Conservation (phyloP, 805 yeast species). For the Ogataea allantospora region DNA sequence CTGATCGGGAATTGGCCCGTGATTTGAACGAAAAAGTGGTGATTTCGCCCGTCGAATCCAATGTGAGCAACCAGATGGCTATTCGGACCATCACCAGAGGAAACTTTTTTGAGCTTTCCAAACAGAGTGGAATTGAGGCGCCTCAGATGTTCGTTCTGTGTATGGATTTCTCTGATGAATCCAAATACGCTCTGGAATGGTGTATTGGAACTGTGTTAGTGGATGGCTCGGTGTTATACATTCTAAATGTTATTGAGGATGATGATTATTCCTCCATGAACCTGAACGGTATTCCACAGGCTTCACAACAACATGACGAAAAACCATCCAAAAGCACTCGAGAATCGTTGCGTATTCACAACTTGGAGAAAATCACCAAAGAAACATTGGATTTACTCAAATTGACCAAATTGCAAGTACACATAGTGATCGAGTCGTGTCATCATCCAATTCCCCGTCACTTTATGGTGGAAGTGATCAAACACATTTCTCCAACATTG, state of each 20-base stretch:
- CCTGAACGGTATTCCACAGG: conserved; percentile 34
- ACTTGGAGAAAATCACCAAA: conserved; percentile 43
- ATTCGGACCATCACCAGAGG: conserved; percentile 72
- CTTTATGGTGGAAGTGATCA: conserved; percentile 65
- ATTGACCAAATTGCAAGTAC: conserved; percentile 68
- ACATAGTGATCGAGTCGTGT: conserved; percentile 68
- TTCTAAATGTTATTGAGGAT: conserved; percentile 58
- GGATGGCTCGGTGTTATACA: conserved; percentile 78
- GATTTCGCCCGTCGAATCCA: conserved; percentile 55
- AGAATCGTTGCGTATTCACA: conserved; percentile 41
- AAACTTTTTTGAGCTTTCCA: conserved; percentile 49
- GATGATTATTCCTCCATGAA: conserved; percentile 36
- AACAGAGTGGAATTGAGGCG: conserved; percentile 17
- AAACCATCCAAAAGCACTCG: conserved; percentile 21
- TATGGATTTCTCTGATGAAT: conserved; percentile 80
- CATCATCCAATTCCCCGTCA: conserved; percentile 77
- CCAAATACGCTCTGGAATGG: conserved; percentile 83
- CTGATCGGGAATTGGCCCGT: conserved; percentile 59
- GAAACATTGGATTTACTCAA: conserved; percentile 45
- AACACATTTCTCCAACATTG: conserved; percentile 67
- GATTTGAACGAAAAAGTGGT: conserved; percentile 50
- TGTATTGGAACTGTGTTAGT: conserved; percentile 80
- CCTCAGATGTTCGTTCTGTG: conserved; percentile 71
- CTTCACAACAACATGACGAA: conserved; percentile 13
- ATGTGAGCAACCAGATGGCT: conserved; percentile 53